Evolutionary conservation across 257 asterid genomes (phyloP), one percentile per base, ranked within the genome.

Genomic region (Salvia hispanica): DNA sequence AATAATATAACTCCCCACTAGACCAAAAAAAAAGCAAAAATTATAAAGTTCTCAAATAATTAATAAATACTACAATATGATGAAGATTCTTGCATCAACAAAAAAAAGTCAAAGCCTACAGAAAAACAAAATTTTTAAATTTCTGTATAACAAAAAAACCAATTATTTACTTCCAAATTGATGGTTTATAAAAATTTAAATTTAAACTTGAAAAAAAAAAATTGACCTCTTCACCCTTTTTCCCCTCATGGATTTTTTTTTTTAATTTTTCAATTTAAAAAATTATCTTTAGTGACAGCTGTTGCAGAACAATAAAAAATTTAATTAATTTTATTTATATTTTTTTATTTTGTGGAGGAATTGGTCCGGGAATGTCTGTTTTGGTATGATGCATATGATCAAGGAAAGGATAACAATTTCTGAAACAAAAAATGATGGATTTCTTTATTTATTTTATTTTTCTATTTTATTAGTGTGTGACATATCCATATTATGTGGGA

Each of bases 141-240:
- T 13, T 55, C 21, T 62, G 52, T 58, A 78, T 71, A 71, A 76
- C 85, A 78, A 71, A 80, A 64, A 21, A 68, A 51, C 25, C 33
- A 47, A 58, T 60, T 50, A 70, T 69, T 60, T 74, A 58, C 61
- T 68, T 46, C 44, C 60, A 31, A 48, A 7, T 67, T 45, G 53
- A 33, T 51, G 64, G 39, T 44, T 63, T 58, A 71, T 56, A 39
- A 64, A 57, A n/a, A n/a, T n/a, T n/a, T n/a, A n/a, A n/a, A n/a
- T n/a, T n/a, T n/a, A n/a, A n/a, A n/a, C n/a, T n/a, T n/a, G n/a
- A n/a, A n/a, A n/a, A n/a, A n/a, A n/a, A n/a, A n/a, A n/a, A n/a
- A n/a, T 83, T 83, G 92, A 83, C 90, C 78, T 73, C 52, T 74
- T 75, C 84, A 68, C 64, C 74, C 14, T 67, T 79, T 76, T 84